Percentiles rank a stretch among this genome's conserved stretches.
phyloP scores from a whole-genome alignment of 495 filamentous ascomycete species.

The Chaetomium fimeti region DNA sequence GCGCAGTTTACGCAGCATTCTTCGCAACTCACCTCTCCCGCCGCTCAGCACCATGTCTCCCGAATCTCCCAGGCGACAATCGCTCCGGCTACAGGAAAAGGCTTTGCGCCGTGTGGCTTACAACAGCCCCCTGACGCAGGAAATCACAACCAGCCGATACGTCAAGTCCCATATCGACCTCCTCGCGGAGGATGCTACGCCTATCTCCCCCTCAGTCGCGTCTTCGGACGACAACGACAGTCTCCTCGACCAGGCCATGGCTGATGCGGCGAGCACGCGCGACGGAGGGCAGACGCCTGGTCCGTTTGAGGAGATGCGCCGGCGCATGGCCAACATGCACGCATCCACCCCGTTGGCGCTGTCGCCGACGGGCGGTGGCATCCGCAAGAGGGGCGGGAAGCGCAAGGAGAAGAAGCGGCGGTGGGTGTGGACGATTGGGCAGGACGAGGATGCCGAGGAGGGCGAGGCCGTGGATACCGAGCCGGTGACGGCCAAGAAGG shows the following conservation, averaged over 20 bases:
- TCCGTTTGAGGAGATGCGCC: constrained; percentile 57
- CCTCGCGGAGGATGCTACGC: constrained; percentile 50
- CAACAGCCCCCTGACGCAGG: constrained; percentile 53
- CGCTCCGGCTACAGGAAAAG: constrained; percentile 50
- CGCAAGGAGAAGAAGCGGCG: constrained; percentile 51
- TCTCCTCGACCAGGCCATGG: constrained; percentile 48
- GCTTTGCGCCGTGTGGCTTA: constrained; percentile 52
- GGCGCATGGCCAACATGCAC: constrained; percentile 48
- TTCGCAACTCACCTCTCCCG: constrained; percentile 71
- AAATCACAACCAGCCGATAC: constrained; percentile 56
- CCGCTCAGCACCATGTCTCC: constrained; percentile 47
- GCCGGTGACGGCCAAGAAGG: constrained; percentile 26
- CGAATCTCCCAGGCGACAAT: constrained; percentile 47
- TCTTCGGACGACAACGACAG: constrained; percentile 29
- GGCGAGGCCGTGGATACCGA: constrained; percentile 21
- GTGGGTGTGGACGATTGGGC: constrained; percentile 55
- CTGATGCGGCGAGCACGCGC: constrained; percentile 44
- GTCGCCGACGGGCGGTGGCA: constrained; percentile 37
- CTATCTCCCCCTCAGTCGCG: constrained; percentile 43
- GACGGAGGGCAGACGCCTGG: constrained; percentile 57
- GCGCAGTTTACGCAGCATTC: constrained; percentile 65
- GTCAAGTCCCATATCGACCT: constrained; percentile 57
- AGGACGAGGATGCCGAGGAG: constrained; percentile 47
- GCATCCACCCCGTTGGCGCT: constrained; percentile 37
- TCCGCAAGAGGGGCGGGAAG: constrained; percentile 43